Evolutionary conservation across 805 yeast genomes (phyloP).

Genomic region (Nakazawaea laoshanensis): DNA sequence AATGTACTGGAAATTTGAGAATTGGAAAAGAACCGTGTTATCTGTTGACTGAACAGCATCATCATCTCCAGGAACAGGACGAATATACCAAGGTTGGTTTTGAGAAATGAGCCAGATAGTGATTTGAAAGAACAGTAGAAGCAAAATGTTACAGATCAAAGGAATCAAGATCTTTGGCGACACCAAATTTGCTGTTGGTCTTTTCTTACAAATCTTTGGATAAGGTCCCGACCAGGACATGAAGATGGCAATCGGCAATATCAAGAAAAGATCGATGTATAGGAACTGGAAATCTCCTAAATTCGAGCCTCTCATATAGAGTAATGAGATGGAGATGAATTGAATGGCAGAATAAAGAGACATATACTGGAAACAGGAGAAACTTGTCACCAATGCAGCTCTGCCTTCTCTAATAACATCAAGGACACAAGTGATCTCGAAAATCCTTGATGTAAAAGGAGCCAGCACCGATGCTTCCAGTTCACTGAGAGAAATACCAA

Average conservation of each 20-base stretch:
- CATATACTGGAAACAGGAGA: slow-evolving; percentile 97
- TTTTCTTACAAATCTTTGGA: slow-evolving; percentile 46
- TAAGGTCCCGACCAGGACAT: slow-evolving; percentile 97
- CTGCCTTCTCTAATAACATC: slow-evolving; percentile 92
- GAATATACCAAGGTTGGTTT: slow-evolving; percentile 62
- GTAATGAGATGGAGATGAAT: slow-evolving; percentile 75
- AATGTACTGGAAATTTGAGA: slow-evolving; percentile 84
- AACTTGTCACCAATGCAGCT: slow-evolving; percentile 89
- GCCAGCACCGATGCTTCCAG: slow-evolving; percentile 99
- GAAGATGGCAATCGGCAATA: slow-evolving; percentile 90
- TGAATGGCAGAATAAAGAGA: slow-evolving; percentile 95
- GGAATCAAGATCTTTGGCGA: slow-evolving; percentile 84
- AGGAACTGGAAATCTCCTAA: slow-evolving; percentile 95
- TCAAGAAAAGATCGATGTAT: slow-evolving; percentile 85
- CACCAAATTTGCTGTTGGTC: slow-evolving; percentile 92
- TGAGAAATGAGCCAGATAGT: slow-evolving; percentile 56
- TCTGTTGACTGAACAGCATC: slow-evolving; percentile 83
- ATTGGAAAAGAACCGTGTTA: slow-evolving; percentile 76
- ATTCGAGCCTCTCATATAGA: slow-evolving; percentile 85
- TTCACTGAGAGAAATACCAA: slow-evolving; percentile 90
- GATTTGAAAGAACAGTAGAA: slow-evolving; percentile 59
- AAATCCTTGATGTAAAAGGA: slow-evolving; percentile 85
- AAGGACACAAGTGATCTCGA: slow-evolving; percentile 88
- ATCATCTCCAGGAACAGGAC: slow-evolving; percentile 74
- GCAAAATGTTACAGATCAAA: slow-evolving; percentile 64